Evolutionary conservation across 2,329 filamentous ascomycete genomes (phyloP).

Genomic region (Claviceps fusiformis): DNA sequence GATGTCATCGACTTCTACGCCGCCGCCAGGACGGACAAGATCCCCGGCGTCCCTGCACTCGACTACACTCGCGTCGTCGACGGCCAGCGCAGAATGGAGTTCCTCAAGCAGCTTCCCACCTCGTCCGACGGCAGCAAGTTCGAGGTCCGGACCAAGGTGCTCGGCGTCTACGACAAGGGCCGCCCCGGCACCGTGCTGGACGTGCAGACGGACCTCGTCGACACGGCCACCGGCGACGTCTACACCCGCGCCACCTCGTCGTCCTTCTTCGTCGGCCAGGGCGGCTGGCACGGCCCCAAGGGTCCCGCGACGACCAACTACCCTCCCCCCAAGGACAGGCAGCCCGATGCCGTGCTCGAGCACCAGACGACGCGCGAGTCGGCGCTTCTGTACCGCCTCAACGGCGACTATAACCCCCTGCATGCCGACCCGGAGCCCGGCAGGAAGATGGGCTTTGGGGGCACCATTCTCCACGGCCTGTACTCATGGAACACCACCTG

Average conservation of each 20-base stretch:
- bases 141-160: constrained; percentile 61
- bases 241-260: constrained; percentile 58
- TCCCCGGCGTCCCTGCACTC: constrained; percentile 64
- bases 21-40: constrained; percentile 48
- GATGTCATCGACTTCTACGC: constrained; percentile 81
- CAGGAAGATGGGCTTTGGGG: constrained; percentile 80
- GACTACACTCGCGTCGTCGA: constrained; percentile 65
- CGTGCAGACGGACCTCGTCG: constrained; percentile 63
- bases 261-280: constrained; percentile 69
- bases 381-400: constrained; percentile 67
- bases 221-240: constrained; percentile 52
- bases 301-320: constrained; percentile 69
- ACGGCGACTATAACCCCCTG: constrained; percentile 89
- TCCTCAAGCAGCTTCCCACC: constrained; percentile 62
- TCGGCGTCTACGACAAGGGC: constrained; percentile 85
- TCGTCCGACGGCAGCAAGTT: constrained; percentile 60
- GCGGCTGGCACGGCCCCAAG: constrained; percentile 78
- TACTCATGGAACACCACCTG: constrained; percentile 74
- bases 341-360: constrained; percentile 57
- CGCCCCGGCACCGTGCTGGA: constrained; percentile 71
- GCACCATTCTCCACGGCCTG: constrained; percentile 77
- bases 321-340: constrained; percentile 59
- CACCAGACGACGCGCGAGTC: constrained; percentile 61
- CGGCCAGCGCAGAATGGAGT: constrained; percentile 67
- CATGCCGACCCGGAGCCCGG: constrained; percentile 79